These are phyloP conservation scores for Wallemia hederae DNA, from an alignment of 1,284 basidiomycete genomes.

Conservation along the genomic window DNA sequence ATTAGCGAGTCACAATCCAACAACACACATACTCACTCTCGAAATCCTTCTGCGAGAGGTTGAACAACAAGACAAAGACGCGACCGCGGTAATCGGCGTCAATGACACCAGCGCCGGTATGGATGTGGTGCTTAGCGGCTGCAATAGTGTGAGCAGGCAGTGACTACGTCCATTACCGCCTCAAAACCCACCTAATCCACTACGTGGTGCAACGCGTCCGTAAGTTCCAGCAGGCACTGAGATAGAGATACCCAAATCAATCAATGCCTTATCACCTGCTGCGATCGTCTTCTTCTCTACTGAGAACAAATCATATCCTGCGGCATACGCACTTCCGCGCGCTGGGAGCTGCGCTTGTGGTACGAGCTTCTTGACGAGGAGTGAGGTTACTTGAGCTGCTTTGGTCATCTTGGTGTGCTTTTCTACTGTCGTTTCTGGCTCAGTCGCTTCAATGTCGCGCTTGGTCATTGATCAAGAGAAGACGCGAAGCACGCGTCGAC, in stretches of 20 bases:
- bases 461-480: background rate
- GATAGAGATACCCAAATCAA: constrained; percentile 70
- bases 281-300: constrained; percentile 50
- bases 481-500: background rate
- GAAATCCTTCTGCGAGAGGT: constrained; percentile 55
- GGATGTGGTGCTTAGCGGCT: constrained; percentile 92
- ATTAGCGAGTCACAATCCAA: background rate
- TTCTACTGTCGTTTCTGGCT: background rate
- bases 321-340: constrained; percentile 53
- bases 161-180: too few relatives aligned
- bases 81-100: constrained; percentile 85
- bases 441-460: background rate
- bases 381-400: background rate
- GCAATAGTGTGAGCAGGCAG: background rate
- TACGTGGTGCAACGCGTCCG: constrained; percentile 78
- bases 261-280: constrained; percentile 56
- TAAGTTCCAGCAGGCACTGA: constrained; percentile 80
- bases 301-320: constrained; percentile 84
- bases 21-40: constrained; percentile 24
- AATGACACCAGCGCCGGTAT: constrained; percentile 85
- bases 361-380: constrained; percentile 62
- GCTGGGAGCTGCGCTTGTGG: constrained; percentile 59
- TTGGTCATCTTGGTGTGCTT: background rate
- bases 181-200: constrained; percentile 53
- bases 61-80: constrained; percentile 83